Percentiles rank a stretch among this genome's conserved stretches.
phyloP scores from a whole-genome alignment of 2,329 filamentous ascomycete genomes.

The Ilyonectria destructans region DNA sequence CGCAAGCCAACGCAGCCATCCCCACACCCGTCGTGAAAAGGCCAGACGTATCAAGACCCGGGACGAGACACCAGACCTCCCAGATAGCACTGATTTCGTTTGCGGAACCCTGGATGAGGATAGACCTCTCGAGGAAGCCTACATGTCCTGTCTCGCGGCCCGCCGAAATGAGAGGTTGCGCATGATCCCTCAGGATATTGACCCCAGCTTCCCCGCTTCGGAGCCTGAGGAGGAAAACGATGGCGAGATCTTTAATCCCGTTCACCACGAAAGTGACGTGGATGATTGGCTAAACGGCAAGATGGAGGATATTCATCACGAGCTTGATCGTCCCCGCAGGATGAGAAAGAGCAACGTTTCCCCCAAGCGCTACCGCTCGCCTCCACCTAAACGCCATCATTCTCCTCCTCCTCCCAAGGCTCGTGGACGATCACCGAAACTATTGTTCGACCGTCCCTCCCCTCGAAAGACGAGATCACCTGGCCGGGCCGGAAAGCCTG shows the following conservation, averaged over 20 bases:
- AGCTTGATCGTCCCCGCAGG: conserved; percentile 66
- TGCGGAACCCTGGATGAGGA: conserved; percentile 98
- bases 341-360: conserved; percentile 69
- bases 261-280: conserved; percentile 77
- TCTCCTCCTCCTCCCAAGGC: conserved; percentile 60
- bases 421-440: conserved; percentile 66
- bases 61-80: conserved; percentile 82
- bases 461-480: conserved; percentile 81
- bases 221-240: conserved; percentile 91
- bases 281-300: conserved; percentile 80
- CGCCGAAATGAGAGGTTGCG: conserved; percentile 87
- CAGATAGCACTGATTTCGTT: conserved; percentile 99
- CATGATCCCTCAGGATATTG: conserved; percentile 93
- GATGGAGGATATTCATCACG: conserved; percentile 77
- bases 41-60: conserved; percentile 50
- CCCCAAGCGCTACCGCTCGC: conserved; percentile 63
- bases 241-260: conserved; percentile 74
- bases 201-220: conserved; percentile 96
- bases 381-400: conserved; percentile 51
- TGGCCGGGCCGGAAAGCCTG: conserved; percentile 74
- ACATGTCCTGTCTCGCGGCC: conserved; percentile 87
- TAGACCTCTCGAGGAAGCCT: conserved; percentile 92
- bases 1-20: conserved; percentile 62
- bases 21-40: conserved; percentile 50
- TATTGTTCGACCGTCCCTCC: conserved; percentile 78